These are phyloP conservation scores for Vaccinium vitisidaea DNA, from an alignment of 148 eudicot species.

Conservation along the genomic window DNA sequence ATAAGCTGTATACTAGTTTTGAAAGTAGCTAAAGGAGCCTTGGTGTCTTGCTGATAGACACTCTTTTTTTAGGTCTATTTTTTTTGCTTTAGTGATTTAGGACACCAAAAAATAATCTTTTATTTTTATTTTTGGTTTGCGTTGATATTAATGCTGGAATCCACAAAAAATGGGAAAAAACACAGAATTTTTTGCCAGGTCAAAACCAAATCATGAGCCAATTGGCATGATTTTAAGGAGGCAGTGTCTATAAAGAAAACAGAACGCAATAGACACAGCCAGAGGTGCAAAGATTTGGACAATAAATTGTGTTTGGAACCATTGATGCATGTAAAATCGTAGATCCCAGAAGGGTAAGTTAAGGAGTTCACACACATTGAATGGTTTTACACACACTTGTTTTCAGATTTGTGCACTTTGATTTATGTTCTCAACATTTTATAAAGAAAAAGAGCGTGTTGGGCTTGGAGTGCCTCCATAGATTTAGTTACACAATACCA, in stretches of 20 bases:
- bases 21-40: too few relatives aligned
- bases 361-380: not conserved
- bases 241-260: conserved; percentile 4
- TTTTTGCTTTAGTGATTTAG: too few relatives aligned
- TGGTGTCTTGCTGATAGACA: too few relatives aligned
- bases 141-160: not conserved
- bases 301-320: not conserved
- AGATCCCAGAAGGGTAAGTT: not conserved
- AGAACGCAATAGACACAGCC: not conserved
- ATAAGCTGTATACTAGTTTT: too few relatives aligned
- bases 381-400: not conserved
- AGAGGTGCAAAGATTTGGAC: not conserved
- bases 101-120: too few relatives aligned
- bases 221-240: not conserved
- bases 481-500: too few relatives aligned
- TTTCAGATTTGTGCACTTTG: not conserved
- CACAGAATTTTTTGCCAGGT: not conserved
- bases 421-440: not conserved
- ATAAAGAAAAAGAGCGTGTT: not conserved
- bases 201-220: conserved; percentile 5
- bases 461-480: too few relatives aligned
- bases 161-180: not conserved
- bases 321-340: not conserved
- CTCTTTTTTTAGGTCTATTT: too few relatives aligned
- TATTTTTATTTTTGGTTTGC: too few relatives aligned